Conservation (phyloP, 176 grass and related monocot species). For the Bromus sterilis region DNA sequence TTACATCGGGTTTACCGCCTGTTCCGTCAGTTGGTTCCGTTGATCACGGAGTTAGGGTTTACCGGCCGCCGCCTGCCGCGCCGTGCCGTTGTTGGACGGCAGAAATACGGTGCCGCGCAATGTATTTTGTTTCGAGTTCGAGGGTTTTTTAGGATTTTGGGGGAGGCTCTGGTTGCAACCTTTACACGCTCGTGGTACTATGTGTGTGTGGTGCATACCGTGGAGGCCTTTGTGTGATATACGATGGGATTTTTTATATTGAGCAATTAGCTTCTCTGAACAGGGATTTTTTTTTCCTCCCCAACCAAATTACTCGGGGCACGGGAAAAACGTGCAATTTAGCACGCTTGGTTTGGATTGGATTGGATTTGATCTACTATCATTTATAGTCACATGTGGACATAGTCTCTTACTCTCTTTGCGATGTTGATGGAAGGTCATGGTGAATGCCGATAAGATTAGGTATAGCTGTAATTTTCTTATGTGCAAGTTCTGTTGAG, state of each 20-base stretch:
- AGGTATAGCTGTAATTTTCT: not conserved
- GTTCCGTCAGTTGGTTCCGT: not conserved
- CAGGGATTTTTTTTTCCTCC: not conserved
- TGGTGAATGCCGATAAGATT: not conserved
- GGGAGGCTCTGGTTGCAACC: not conserved
- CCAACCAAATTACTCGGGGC: not conserved
- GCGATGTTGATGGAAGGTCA: not conserved
- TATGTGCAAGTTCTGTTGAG: not conserved
- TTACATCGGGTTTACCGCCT: not conserved
- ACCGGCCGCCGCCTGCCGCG: not conserved
- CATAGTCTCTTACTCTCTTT: no score
- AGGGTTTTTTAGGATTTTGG: not conserved
- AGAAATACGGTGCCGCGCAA: not conserved
- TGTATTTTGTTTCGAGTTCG: not conserved
- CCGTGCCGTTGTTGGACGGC: not conserved
- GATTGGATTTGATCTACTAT: not conserved
- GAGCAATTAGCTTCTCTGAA: not conserved
- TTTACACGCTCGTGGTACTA: not conserved
- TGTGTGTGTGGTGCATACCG: not conserved
- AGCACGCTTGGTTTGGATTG: not conserved
- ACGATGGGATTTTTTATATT: not conserved
- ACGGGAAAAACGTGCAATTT: not conserved
- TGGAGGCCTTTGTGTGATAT: not conserved
- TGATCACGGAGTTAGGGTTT: not conserved
- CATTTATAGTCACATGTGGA: not conserved